Conservation (phyloP, 768 basidiomycete genomes). For the Symmetrospora coprosmae region DNA sequence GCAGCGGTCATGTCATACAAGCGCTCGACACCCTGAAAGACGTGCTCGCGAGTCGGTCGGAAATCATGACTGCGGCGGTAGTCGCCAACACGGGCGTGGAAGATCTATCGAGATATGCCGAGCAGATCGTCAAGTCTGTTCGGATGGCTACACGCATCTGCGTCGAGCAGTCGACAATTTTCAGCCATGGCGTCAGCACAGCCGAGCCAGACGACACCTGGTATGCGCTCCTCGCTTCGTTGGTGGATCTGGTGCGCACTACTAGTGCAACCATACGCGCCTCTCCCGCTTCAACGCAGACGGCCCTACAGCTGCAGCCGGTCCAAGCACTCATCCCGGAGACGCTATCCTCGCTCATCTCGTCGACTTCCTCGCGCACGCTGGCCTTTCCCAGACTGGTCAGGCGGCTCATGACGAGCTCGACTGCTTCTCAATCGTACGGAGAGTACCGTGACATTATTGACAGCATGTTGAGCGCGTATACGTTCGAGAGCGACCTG, state of each 20-base stretch:
- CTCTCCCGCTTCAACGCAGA: conserved; percentile 38
- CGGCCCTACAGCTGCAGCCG: neutral
- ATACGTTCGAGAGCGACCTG: conserved; percentile 81
- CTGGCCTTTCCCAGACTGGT: conserved; percentile 86
- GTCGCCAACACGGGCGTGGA: conserved; percentile 17
- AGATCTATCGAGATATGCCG: conserved; percentile 24
- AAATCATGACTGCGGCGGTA: conserved; percentile 27
- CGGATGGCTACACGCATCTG: neutral
- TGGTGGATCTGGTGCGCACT: neutral
- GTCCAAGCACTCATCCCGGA: conserved; percentile 51
- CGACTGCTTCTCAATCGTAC: conserved; percentile 51
- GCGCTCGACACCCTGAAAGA: conserved; percentile 56
- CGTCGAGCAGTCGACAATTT: neutral
- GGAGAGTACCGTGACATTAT: conserved; percentile 82
- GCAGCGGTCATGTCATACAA: conserved; percentile 48
- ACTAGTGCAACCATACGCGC: neutral
- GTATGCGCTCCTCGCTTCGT: neutral
- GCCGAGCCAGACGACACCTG: neutral
- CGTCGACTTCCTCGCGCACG: conserved; percentile 60
- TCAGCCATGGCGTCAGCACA: no score
- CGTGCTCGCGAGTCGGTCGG: conserved; percentile 33
- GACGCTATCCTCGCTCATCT: conserved; percentile 68
- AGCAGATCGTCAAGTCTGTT: neutral
- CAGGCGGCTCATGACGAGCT: conserved; percentile 71
- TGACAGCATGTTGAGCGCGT: conserved; percentile 88